Evolutionary conservation across 2,329 filamentous ascomycete species (phyloP), one percentile per base, ranked within the genome.

Genomic region (Diaporthe citrichinensis): DNA sequence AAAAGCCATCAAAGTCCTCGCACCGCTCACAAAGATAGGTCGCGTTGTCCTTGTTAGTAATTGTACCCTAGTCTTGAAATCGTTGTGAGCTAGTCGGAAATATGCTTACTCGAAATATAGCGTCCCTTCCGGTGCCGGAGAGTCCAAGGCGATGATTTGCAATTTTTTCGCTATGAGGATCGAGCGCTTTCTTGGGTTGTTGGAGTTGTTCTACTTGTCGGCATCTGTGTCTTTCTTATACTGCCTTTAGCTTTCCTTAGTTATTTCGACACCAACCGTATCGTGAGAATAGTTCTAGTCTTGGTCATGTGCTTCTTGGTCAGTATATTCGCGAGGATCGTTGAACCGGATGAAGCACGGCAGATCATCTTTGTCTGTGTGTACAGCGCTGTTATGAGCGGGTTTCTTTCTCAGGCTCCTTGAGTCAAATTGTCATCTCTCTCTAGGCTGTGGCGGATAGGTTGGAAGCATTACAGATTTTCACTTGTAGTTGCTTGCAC

Each of bases 171-270:
- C 23, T 67, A 72, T 34, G 67, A 72, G 1, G 67, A 65, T 3
- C 25, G 3, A 28, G 25, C 12, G 1, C 34, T 74, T 7, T 72
- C 49, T 23, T 51, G 46, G 46, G 23, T 74, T 9, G 46, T 49
- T 14, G 57, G 73, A 10, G 39, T 25, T 8, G 7, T 74, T 23
- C 36, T 74, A 6, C 46, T 55, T 6, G 28, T 72, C 9, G 73
- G 28, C 3, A 57, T 72, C 4, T 74, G 65, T 41, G 14, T 72
- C 14, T 72, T 74, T 28, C 67, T 74, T 23, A 34, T 72, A 3
- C 10, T 74, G 25, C 67, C 67, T 34, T 28, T 72, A 23, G 67
- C 73, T 4, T 34, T 74, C n/a, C 73, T 74, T n/a, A 41, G 36
- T 3, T 74, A 74, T 14, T 74, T 55, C 23, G 65, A 74, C 15